Conservation (phyloP, 345 rosid species). For the Stellera chamaejasme region DNA sequence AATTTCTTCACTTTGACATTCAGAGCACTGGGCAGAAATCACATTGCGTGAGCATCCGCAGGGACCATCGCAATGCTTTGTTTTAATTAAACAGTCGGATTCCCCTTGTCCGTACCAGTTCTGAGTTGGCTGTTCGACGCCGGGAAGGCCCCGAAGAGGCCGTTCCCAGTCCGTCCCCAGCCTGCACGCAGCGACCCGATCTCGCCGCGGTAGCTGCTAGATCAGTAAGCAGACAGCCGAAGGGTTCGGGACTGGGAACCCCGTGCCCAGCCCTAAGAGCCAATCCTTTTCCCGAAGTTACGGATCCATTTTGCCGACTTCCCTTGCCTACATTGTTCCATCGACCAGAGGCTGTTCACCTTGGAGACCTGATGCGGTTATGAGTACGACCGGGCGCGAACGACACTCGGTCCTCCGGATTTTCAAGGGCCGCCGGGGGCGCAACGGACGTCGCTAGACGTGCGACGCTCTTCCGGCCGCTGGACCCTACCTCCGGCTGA, state of each 20-base stretch:
- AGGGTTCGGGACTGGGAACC: conserved; percentile 10
- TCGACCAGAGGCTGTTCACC: no score
- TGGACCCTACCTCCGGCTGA: not conserved
- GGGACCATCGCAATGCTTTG: not conserved
- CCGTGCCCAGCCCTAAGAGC: conserved; percentile 10
- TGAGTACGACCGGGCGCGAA: conserved; percentile 14
- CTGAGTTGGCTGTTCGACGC: no score
- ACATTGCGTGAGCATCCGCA: no score
- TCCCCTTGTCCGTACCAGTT: not conserved
- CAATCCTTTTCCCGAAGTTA: conserved; percentile 11
- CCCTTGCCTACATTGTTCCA: conserved; percentile 8
- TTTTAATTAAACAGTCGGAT: not conserved
- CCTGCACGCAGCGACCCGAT: not conserved
- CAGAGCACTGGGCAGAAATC: no score
- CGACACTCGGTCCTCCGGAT: conserved; percentile 13
- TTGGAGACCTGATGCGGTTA: conserved; percentile 18
- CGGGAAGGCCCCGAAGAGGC: conserved; percentile 1
- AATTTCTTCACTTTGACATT: no score
- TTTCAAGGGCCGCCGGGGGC: conserved; percentile 13
- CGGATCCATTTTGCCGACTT: conserved; percentile 2
- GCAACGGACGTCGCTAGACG: not conserved
- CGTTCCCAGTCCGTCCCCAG: not conserved
- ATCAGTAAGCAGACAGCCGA: conserved; percentile 7
- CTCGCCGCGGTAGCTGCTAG: not conserved
- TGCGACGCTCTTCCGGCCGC: not conserved